Conservation (phyloP, 164 flowering plant genomes). For the Amborella trichopoda region DNA sequence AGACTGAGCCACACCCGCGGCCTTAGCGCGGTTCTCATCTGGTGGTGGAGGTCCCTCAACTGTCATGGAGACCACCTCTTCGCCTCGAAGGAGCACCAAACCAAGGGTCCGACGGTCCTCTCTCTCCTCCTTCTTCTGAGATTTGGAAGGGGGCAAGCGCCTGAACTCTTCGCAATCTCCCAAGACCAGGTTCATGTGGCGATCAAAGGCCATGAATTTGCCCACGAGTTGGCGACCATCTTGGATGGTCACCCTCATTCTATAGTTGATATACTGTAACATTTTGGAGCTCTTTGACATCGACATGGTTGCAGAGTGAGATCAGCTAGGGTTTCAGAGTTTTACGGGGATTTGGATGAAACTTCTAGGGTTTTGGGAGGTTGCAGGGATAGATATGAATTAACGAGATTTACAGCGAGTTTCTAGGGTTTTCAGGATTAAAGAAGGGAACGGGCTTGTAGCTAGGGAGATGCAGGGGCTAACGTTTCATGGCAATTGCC, state of each 20-base stretch:
- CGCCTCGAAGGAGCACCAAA: constrained; percentile 86
- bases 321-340: no score
- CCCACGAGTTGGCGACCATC: constrained; percentile 96
- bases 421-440: no score
- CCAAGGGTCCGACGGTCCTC: constrained; percentile 93
- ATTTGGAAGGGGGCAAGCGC: constrained; percentile 78
- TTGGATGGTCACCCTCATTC: constrained; percentile 95
- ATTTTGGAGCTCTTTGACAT: constrained; percentile 98
- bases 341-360: no score
- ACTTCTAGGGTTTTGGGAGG: no score
- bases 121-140: constrained; percentile 52
- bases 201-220: constrained; percentile 97
- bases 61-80: constrained; percentile 97
- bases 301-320: constrained; percentile 78
- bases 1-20: constrained; percentile 48
- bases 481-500: no score
- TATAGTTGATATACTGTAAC: constrained; percentile 92
- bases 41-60: constrained; percentile 99
- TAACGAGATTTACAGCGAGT: no score
- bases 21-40: constrained; percentile 78
- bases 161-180: constrained; percentile 99
- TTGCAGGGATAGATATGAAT: no score
- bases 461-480: no score
- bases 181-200: constrained; percentile 97
- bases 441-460: no score